Base-by-base conservation (phyloP, 2,329 filamentous ascomycete species). In the Penicillium sp. region DNA sequence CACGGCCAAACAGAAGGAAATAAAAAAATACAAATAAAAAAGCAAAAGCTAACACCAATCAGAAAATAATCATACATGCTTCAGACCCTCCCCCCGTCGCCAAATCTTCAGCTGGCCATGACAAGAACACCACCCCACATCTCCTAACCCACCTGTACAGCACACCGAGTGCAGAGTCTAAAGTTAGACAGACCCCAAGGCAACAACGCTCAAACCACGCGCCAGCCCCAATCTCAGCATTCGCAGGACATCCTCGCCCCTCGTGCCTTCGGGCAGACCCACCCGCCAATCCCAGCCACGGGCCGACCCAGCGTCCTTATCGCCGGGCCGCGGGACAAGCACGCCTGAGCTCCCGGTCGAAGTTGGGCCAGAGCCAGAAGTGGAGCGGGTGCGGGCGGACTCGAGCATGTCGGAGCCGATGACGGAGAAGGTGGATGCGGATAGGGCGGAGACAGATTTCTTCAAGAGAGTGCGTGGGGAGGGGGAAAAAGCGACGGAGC, bases 261-360 rank as follows among this genome's bases (percentile, higher is more conserved):
- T 86, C 18, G 83, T 85, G 11, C 80, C 81, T 33, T 84, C 82
- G 10, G 78, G 72, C 47, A 91, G 78, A 1, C 81, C 82, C 9
- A 77, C 78, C 70, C 86, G 80, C 88, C 89, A 96, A 79, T 87
- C 90, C 90, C 89, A 92, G 13, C 86, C 86, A 54, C 89, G 79
- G 63, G 85, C 75, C 55, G 82, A 71, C 60, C 62, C 71, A 18
- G 55, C 46, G 57, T 65, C 60, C 33, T 66, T 66, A 43, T 67
- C 65, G 43, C 65, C 64, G 14, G 68, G 63, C 33, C 69, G 65
- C 19, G 74, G 73, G 1, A 80, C 72, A 18, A 84, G 69, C 6
- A 85, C 78, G 0, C 79, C 82, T 6, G 83, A 85, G 19, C 81
- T 79, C n/a, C 79, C 77, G 52, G 87, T 81, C 13, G 85, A 88